phyloP scores from a whole-genome alignment of 768 basidiomycete species.

The Kwoniella dendrophila region DNA sequence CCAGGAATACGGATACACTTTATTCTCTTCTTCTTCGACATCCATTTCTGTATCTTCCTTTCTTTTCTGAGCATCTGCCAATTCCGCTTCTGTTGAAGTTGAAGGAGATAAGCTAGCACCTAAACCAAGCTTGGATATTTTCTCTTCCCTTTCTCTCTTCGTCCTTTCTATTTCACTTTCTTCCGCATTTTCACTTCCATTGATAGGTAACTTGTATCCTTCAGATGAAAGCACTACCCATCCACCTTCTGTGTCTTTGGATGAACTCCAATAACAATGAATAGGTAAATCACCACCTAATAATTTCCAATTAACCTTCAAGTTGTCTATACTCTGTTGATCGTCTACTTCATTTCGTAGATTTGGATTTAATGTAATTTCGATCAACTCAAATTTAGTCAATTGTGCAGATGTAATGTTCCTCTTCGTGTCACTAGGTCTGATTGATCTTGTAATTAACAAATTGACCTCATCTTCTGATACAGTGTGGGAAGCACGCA shows the following conservation, averaged over 20 bases:
- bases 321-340: not conserved
- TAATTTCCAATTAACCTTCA: slow-evolving; percentile 37
- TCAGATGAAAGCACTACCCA: slow-evolving; percentile 43
- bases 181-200: slow-evolving; percentile 5
- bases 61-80: not conserved
- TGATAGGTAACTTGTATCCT: slow-evolving; percentile 9
- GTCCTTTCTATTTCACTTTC: slow-evolving; percentile 13
- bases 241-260: slow-evolving; percentile 11
- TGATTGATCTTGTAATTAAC: slow-evolving; percentile 32
- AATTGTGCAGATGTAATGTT: slow-evolving; percentile 3
- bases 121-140: slow-evolving; percentile 31
- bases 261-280: slow-evolving; percentile 30
- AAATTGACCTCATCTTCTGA: slow-evolving; percentile 19
- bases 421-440: not conserved
- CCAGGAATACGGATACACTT: slow-evolving; percentile 87
- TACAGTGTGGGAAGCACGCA: slow-evolving; percentile 25
- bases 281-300: slow-evolving; percentile 46
- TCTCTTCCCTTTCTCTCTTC: slow-evolving; percentile 25
- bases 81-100: not conserved
- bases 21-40: slow-evolving; percentile 11
- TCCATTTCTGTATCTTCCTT: slow-evolving; percentile 1
- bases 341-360: slow-evolving; percentile 18
- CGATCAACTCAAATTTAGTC: slow-evolving; percentile 40
- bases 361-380: slow-evolving; percentile 29
- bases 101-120: slow-evolving; percentile 22